Evolutionary conservation across 345 rosid species (phyloP), one percentile per base, ranked within the genome.

Genomic region (Aquilaria yunnanensis): DNA sequence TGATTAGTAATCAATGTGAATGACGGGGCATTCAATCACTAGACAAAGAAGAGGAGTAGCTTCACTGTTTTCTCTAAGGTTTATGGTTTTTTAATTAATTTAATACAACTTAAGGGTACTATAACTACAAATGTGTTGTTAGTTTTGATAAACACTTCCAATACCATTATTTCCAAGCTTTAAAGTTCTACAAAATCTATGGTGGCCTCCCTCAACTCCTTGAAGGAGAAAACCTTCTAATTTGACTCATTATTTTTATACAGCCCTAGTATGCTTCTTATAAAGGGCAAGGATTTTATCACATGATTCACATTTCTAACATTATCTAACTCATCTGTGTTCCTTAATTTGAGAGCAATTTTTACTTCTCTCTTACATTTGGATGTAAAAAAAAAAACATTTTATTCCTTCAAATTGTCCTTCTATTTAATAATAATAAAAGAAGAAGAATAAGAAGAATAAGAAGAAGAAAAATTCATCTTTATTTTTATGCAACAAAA

Each of bases 91-190:
- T 16, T 16, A 16, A 16, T 16, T 16, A 16, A 16, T 16, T 16
- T 16, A 16, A 16, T 16, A 16, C 16, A 16, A 16, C 16, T 16
- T 16, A 16, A 16, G 16, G 23, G 23, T 23, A 23, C 23, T 23
- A 23, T 23, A 23, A 23, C 23, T 23, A 23, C 23, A 23, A 23
- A 23, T 23, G 1, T 23, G 23, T 23, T 23, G 23, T 23, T 23
- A 23, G 23, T 23, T 23, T 0, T 23, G 85, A 57, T 88, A 94
- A n/a, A 94, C 97, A 65, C 85, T 78, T 68, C 99, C 99, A 84
- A 94, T 90, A 13, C 97, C 99, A 56, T 97, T 97, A 79, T 94
- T 88, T 29, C 99, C 99, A 13, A 94, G 72, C 87, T 86, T 86
- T 10, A 86, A 54, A 73, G 69, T 30, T 72, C 85, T 81, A 67